These are phyloP conservation scores for Kwoniella dejecticola DNA, from an alignment of 768 basidiomycete genomes.

Conservation along the genomic window DNA sequence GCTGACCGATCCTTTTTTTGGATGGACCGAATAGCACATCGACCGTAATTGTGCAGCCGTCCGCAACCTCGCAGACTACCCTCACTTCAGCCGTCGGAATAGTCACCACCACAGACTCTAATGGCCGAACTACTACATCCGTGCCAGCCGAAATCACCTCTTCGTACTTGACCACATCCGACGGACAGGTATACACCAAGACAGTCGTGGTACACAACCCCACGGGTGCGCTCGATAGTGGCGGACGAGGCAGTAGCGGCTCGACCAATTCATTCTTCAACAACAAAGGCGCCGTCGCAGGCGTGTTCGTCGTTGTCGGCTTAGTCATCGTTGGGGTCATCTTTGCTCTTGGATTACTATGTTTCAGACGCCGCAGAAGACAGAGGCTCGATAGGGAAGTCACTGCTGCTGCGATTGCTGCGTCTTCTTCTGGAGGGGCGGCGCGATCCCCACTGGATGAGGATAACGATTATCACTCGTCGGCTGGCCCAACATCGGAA, in stretches of 20 bases:
- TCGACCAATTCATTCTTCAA: constrained; percentile 64
- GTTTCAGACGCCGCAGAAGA: constrained; percentile 52
- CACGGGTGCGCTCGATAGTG: constrained; percentile 47
- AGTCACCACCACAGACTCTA: constrained; percentile 49
- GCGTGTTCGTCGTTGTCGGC: constrained; percentile 74
- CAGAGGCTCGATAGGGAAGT: constrained; percentile 56
- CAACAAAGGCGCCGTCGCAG: constrained; percentile 71
- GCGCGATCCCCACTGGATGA: constrained; percentile 52
- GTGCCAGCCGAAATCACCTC: constrained; percentile 48
- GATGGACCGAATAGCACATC: too few species aligned
- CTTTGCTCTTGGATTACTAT: constrained; percentile 59
- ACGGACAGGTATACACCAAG: constrained; percentile 51
- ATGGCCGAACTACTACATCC: constrained; percentile 39
- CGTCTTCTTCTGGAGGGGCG: constrained; percentile 30
- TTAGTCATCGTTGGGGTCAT: constrained; percentile 61
- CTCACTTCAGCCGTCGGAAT: constrained; percentile 38
- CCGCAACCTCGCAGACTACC: constrained; percentile 30
- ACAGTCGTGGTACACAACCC: constrained; percentile 55
- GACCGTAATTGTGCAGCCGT: constrained; percentile 30
- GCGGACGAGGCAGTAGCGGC: constrained; percentile 18
- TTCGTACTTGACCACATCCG: constrained; percentile 40
- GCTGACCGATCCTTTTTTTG: too few species aligned
- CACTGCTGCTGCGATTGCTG: constrained; percentile 53
- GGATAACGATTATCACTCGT: constrained; percentile 41
- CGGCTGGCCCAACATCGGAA: constrained; percentile 32